Evolutionary conservation across 441 rosid species (phyloP).

Genomic region (Gossypium davidsonii): DNA sequence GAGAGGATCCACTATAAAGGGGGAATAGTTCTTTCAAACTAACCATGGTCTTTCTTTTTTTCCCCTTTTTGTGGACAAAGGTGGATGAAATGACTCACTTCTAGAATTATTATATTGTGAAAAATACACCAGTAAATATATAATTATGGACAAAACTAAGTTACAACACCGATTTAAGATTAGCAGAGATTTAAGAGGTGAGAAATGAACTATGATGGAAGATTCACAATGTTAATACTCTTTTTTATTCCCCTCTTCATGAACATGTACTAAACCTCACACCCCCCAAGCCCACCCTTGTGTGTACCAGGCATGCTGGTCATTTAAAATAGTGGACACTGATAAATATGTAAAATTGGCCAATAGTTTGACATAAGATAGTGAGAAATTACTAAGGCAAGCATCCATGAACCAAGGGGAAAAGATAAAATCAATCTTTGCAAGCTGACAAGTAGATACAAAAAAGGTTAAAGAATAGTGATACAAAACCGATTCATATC

Average conservation of each 20-base stretch:
- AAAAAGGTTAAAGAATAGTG: background rate
- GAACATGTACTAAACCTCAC: background rate
- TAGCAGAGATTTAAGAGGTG: background rate
- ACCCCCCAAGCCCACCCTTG: background rate
- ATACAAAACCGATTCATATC: background rate
- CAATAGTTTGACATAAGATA: background rate
- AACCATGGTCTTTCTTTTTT: background rate
- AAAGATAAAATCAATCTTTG: background rate
- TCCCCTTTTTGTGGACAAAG: background rate
- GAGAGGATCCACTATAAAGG: background rate
- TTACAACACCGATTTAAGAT: background rate
- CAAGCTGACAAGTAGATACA: background rate
- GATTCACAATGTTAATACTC: background rate
- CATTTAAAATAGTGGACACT: background rate
- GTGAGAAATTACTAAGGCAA: background rate
- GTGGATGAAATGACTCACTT: constrained; percentile 2
- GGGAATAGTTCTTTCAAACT: background rate
- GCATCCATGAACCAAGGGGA: background rate
- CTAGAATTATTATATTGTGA: background rate
- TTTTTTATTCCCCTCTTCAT: background rate
- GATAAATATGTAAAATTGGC: background rate
- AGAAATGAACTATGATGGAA: background rate
- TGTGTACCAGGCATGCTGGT: background rate
- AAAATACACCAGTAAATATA: constrained; percentile 3
- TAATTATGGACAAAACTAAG: background rate